These are phyloP conservation scores for Lachancea waltii DNA, from an alignment of 805 yeast genomes.

Conservation along the genomic window DNA sequence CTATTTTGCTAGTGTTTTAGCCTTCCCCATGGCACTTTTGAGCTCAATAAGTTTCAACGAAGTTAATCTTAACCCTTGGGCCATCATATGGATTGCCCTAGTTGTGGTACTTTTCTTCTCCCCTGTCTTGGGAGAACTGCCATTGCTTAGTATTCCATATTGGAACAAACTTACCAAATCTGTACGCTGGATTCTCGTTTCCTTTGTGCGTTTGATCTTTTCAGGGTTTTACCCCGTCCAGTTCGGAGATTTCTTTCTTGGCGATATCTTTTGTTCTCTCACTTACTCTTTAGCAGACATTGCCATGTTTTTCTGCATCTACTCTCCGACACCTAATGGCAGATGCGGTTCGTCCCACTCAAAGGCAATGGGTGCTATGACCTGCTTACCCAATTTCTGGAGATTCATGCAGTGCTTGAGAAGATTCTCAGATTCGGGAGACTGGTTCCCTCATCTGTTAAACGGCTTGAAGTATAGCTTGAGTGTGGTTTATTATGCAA, in stretches of 20 bases:
- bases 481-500: constrained; percentile 60
- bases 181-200: constrained; percentile 69
- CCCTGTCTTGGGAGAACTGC: constrained; percentile 46
- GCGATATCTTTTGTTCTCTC: constrained; percentile 84
- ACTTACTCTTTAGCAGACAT: constrained; percentile 83
- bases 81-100: constrained; percentile 52
- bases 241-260: constrained; percentile 87
- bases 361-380: constrained; percentile 71
- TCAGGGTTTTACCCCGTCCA: constrained; percentile 94
- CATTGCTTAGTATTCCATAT: constrained; percentile 35
- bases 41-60: constrained; percentile 71
- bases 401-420: constrained; percentile 85
- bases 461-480: constrained; percentile 73
- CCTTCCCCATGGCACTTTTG: constrained; percentile 52
- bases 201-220: constrained; percentile 62
- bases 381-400: constrained; percentile 83
- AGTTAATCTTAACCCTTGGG: constrained; percentile 74
- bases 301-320: constrained; percentile 80
- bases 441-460: constrained; percentile 93
- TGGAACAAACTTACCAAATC: constrained; percentile 42
- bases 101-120: constrained; percentile 39
- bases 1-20: constrained; percentile 53
- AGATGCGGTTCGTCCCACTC: constrained; percentile 76
- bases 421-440: constrained; percentile 89
- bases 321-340: constrained; percentile 44